Evolutionary conservation across 2,329 filamentous ascomycete species (phyloP).

Genomic region (Penicillium brasilianum): DNA sequence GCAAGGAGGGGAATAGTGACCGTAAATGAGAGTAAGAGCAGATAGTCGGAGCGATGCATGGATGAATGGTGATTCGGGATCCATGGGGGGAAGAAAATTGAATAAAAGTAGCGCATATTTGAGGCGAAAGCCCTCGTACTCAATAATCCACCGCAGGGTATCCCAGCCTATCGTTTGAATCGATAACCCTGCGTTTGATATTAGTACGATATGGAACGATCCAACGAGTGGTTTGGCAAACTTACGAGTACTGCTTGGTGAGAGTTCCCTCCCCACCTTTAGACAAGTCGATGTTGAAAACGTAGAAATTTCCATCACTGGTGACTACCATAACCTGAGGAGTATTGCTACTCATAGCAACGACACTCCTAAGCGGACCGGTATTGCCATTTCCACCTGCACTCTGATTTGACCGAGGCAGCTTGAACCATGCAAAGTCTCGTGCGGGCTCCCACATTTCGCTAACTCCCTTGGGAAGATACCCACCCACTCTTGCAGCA

Average conservation of each 20-base stretch:
- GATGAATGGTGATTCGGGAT: neutral
- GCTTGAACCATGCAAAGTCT: conserved; percentile 95
- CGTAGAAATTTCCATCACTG: conserved; percentile 91
- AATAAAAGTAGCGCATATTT: neutral
- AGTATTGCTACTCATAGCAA: conserved; percentile 92
- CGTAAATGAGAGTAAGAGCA: conserved; percentile 9
- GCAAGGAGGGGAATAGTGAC: conserved; percentile 24
- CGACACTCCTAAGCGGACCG: conserved; percentile 82
- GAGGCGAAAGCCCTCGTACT: conserved; percentile 11
- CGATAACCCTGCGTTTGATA: conserved; percentile 43
- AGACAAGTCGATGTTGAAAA: conserved; percentile 94
- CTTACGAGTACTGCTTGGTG: conserved; percentile 91
- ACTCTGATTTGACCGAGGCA: conserved; percentile 67
- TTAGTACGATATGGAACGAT: conserved; percentile 21
- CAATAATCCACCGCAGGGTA: conserved; percentile 43
- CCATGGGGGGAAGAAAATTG: neutral
- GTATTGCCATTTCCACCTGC: conserved; percentile 43
- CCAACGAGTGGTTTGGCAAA: conserved; percentile 26
- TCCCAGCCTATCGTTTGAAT: conserved; percentile 51
- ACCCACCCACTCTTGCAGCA: conserved; percentile 86
- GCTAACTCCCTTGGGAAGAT: conserved; percentile 89
- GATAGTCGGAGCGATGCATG: conserved; percentile 9
- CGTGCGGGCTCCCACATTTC: conserved; percentile 97
- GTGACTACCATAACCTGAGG: conserved; percentile 98
- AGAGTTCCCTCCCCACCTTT: conserved; percentile 90